Evolutionary conservation across 768 basidiomycete species (phyloP), one percentile per base, ranked within the genome.

Genomic region (Scleroderma citrinum): DNA sequence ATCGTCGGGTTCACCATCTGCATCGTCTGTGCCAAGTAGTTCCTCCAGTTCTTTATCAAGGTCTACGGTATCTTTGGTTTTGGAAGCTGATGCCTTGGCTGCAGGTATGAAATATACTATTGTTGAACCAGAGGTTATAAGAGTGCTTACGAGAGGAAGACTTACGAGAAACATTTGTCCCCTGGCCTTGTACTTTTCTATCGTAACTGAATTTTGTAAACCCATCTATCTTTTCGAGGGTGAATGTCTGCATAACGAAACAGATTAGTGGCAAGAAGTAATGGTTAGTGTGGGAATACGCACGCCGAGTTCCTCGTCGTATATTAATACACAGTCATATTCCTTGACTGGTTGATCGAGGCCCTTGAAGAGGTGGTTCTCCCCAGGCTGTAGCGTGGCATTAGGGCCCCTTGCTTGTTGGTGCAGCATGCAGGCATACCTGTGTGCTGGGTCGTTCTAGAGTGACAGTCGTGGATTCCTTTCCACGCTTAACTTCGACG

Each of bases 251-350:
- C 10, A 48, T 53, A 32, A n/a, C 36, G 29, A 35, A 50, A 23
- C n/a, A 64, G 21, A 17, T 50, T 26, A 52, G 50, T 43, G 21
- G 31, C 48, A 43, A 35, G 30, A 32, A 42, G 14, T 19, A 36
- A 34, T 31, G 20, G 43, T 44, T 49, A 31, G 13, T 17, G 31
- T 44, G 40, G 37, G 10, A 10, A 34, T 19, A 69, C 80, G 30
- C 30, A 86, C 87, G 55, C 80, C 80, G 42, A 77, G 71, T 47
- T 80, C 83, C 59, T 87, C 85, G 61, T 92, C 87, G 57, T 83
- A 91, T 39, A 91, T 83, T 35, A 92, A 71, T 7, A 90, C 78
- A 54, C 88, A 92, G 44, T 89, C 85, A 56, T 74, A 74, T 40
- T 88, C 85, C 60, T 80, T 85, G 7, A 82, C 75, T 2, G 76